Evolutionary conservation across 2,329 filamentous ascomycete species (phyloP).

Genomic region (Ascochyta koolunga): DNA sequence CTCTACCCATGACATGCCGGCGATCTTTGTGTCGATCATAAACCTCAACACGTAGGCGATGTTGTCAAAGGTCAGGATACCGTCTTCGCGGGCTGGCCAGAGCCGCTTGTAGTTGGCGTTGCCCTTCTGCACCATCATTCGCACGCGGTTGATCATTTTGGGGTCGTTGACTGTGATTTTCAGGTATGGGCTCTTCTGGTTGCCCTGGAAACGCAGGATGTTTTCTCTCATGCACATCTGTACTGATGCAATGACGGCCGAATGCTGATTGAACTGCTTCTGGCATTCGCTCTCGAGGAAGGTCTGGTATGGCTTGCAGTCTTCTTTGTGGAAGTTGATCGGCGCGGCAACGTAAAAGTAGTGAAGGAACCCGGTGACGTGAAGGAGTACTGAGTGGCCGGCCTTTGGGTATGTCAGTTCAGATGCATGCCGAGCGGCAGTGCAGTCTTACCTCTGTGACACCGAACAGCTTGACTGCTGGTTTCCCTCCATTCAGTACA

Average conservation of each 20-base stretch:
- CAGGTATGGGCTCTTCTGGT: constrained; percentile 86
- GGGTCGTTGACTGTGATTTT: constrained; percentile 94
- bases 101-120: constrained; percentile 87
- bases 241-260: constrained; percentile 78
- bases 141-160: constrained; percentile 78
- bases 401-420: constrained; percentile 44
- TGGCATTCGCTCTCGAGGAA: constrained; percentile 81
- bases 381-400: constrained; percentile 90
- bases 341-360: constrained; percentile 95
- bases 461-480: constrained; percentile 90
- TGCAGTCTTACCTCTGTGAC: constrained; percentile 72
- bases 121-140: constrained; percentile 74
- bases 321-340: constrained; percentile 75
- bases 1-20: constrained; percentile 98
- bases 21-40: constrained; percentile 96
- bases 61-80: constrained; percentile 90
- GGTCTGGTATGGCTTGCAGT: constrained; percentile 77
- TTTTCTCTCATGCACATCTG: constrained; percentile 85
- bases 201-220: constrained; percentile 93
- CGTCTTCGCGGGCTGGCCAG: constrained; percentile 70
- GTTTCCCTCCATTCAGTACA: constrained; percentile 73
- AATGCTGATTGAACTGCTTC: constrained; percentile 59
- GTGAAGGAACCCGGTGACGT: constrained; percentile 94
- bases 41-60: constrained; percentile 95
- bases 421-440: not conserved